Percentiles rank a stretch among this genome's conserved stretches.
Evolutionary conservation across 2,329 filamentous ascomycete genomes (phyloP).

Genomic region (Rhinocladiella mackenziei): DNA sequence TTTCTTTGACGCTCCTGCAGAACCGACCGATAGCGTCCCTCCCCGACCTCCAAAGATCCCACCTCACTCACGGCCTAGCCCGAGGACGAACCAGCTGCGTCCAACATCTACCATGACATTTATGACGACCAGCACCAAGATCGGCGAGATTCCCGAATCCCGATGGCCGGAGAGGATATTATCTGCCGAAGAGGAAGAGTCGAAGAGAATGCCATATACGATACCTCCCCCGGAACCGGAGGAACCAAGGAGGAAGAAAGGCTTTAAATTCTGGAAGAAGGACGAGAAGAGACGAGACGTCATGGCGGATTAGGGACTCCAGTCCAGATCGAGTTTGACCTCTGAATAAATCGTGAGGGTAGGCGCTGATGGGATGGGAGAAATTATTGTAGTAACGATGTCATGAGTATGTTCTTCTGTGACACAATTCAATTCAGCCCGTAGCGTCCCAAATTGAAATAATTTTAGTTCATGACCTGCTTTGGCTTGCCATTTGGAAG

Average conservation of each 20-base stretch:
- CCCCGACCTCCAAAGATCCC: constrained; percentile 20
- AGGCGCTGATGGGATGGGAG: too few species aligned
- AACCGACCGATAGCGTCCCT: constrained; percentile 1
- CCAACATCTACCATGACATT: constrained; percentile 36
- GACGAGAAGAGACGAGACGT: constrained; percentile 13
- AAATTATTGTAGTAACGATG: too few species aligned
- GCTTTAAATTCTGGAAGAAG: constrained; percentile 28
- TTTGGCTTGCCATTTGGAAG: too few species aligned
- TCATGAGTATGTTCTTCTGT: too few species aligned
- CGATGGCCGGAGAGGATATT: constrained; percentile 10
- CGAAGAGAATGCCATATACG: constrained; percentile 15
- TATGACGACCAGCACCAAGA: constrained; percentile 66
- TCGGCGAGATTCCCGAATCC: constrained; percentile 51
- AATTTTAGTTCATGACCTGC: too few species aligned
- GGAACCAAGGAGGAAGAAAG: constrained; percentile 21
- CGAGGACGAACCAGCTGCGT: constrained; percentile 2
- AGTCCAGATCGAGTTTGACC: too few species aligned
- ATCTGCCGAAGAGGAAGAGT: constrained; percentile 7
- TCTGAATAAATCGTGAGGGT: too few species aligned
- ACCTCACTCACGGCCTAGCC: constrained; percentile 8
- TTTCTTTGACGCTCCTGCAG: constrained; percentile 12
- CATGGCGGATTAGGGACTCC: constrained; percentile 5
- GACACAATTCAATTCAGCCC: too few species aligned
- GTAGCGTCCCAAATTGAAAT: too few species aligned
- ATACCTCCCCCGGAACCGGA: constrained; percentile 22